phyloP scores from a whole-genome alignment of 371 early-diverging fungal genomes.

The Mortierella sp. region DNA sequence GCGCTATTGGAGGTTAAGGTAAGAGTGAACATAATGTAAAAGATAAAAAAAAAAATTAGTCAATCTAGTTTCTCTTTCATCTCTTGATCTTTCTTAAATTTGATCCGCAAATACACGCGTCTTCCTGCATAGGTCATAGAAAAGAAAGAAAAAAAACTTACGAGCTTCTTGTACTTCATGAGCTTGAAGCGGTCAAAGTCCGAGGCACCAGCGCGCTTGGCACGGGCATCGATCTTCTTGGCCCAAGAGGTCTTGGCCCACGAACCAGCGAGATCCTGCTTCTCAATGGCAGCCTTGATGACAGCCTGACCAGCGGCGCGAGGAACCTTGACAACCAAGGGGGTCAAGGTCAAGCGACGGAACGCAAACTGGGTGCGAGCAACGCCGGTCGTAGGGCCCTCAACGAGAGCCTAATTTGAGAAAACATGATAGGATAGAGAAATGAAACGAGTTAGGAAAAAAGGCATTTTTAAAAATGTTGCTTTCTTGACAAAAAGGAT shows the following conservation, averaged over 20 bases:
- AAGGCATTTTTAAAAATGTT: no score
- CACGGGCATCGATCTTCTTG: slow-evolving; percentile 85
- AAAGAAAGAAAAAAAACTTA: slow-evolving; percentile 32
- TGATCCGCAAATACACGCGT: not conserved
- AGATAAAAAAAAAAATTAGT: not conserved
- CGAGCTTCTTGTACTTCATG: slow-evolving; percentile 79
- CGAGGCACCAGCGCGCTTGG: slow-evolving; percentile 74
- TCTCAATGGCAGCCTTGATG: slow-evolving; percentile 81
- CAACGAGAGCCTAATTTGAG: slow-evolving; percentile 80
- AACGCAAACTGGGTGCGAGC: slow-evolving; percentile 84
- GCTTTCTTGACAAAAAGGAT: no score
- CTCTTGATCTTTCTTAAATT: no score
- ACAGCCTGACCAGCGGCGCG: slow-evolving; percentile 78
- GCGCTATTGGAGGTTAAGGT: not conserved
- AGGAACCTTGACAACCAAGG: slow-evolving; percentile 83
- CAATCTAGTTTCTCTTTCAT: not conserved
- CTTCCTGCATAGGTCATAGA: not conserved
- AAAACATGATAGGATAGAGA: not conserved
- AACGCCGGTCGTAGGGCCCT: slow-evolving; percentile 95
- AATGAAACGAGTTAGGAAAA: no score
- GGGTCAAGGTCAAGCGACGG: slow-evolving; percentile 88
- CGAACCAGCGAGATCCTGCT: slow-evolving; percentile 73
- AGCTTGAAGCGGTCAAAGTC: slow-evolving; percentile 98
- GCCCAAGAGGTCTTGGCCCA: slow-evolving; percentile 92
- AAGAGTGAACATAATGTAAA: not conserved